phyloP scores from a whole-genome alignment of 2,329 filamentous ascomycete genomes.

The Trichoderma afroharzianum region DNA sequence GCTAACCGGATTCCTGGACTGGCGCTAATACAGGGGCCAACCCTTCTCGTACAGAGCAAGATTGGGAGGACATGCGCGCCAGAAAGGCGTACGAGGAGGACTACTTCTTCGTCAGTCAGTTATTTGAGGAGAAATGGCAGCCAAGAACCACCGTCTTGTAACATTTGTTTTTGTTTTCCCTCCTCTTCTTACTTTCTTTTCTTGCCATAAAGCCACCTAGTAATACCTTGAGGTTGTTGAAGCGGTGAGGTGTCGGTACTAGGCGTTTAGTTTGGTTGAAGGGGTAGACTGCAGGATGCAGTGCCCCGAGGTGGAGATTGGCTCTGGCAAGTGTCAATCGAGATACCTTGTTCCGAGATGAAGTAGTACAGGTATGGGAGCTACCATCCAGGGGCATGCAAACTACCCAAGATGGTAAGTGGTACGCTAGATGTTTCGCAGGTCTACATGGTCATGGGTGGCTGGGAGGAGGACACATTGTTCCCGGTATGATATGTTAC shows the following conservation, averaged over 20 bases:
- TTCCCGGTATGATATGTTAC: background rate
- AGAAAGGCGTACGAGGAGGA: slow-evolving; percentile 49
- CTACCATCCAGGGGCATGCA: background rate
- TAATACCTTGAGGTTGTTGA: background rate
- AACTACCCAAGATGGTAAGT: background rate
- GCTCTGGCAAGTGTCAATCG: background rate
- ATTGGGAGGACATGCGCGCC: slow-evolving; percentile 46
- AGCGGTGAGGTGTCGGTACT: slow-evolving; percentile 8
- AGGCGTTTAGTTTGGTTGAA: background rate
- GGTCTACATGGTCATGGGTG: background rate
- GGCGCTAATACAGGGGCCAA: slow-evolving; percentile 26
- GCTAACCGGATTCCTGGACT: slow-evolving; percentile 23
- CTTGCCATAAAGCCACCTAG: background rate
- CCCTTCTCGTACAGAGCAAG: slow-evolving; percentile 24
- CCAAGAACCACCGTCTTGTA: slow-evolving; percentile 30
- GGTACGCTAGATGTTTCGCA: background rate
- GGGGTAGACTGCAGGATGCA: slow-evolving; percentile 12
- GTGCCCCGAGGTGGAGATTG: background rate
- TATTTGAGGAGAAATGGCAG: slow-evolving; percentile 55
- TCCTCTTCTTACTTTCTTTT: background rate
- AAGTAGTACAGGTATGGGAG: background rate
- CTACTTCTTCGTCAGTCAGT: slow-evolving; percentile 58
- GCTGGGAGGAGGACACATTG: background rate
- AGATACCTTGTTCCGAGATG: background rate
- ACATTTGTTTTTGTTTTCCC: background rate